A percentile compares a stretch with the other conserved stretches of the same genome.
Evolutionary conservation across 1,284 basidiomycete genomes (phyloP).

Genomic region (Austropuccinia psidii): DNA sequence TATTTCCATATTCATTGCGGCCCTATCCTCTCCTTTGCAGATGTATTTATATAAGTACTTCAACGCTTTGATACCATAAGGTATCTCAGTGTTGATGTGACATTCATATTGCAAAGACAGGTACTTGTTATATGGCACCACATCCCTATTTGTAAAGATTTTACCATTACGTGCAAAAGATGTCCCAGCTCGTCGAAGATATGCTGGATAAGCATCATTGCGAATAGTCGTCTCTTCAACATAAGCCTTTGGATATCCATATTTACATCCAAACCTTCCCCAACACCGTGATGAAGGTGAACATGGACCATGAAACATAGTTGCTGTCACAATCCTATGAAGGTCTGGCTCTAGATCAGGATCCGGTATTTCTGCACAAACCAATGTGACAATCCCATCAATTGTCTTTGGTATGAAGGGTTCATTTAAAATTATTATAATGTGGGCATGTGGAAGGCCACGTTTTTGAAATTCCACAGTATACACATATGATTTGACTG

Average conservation of each 20-base stretch:
- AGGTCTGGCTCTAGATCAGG: not conserved
- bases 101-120: not conserved
- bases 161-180: not conserved
- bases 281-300: not conserved
- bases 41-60: conserved; percentile 20
- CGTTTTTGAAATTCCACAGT: conserved; percentile 3
- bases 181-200: not conserved
- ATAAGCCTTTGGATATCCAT: not conserved
- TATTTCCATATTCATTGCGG: not conserved
- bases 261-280: not conserved
- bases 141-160: not conserved
- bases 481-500: not conserved
- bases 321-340: not conserved
- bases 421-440: not conserved
- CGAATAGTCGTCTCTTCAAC: not conserved
- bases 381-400: not conserved
- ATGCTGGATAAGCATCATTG: not conserved
- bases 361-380: not conserved
- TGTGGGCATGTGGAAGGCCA: not conserved
- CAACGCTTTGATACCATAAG: not conserved
- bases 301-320: conserved; percentile 4
- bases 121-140: conserved; percentile 13
- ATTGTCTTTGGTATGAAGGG: not conserved
- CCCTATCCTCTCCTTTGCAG: not conserved
- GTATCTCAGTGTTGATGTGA: conserved; percentile 17